Base-by-base conservation (phyloP, 306 rosid genomes). In the peach (Prunus persica) region DNA sequence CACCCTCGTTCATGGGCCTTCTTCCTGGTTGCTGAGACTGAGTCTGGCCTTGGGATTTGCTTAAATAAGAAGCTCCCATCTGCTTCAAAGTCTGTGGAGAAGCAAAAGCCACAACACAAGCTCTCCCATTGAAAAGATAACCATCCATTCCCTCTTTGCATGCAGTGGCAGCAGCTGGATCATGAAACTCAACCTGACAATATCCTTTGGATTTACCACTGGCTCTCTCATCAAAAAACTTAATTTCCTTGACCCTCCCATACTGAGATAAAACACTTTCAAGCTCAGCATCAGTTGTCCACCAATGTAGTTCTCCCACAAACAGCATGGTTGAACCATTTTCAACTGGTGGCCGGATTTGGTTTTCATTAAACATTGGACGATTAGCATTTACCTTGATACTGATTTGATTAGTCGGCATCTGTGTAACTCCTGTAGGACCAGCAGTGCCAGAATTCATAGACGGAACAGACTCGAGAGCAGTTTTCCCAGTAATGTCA, bases 131-230 rank as follows among this genome's bases (percentile, higher is more conserved):
- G 82, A 86, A 80, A 54, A 72, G 50, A 71, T 78, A 71, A 28
- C 87, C 89, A 71, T 86, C 81, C 89, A 83, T 83, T 62, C 89
- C 89, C 63, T 76, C 89, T 69, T 86, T 86, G 89, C 89, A 86
- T 11, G 87, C 73, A 6, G 81, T 47, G 1, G 89, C 87, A 19
- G 85, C 87, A 43, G 74, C 73, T 3, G 77, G 50, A 49, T 86
- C 89, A 69, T 70, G 75, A 73, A 80, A 86, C 25, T 86, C 89
- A 66, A 86, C 85, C 56, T 86, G 89, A 68, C 89, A 86, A 78
- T 86, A 86, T n/a, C 89, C 89, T 72, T 86, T 86, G 54, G 89
- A 86, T 69, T 86, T 86, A 11, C 89, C 89, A 75, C 89, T 83
- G 67, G 89, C 89, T 72, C 81, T 80, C 62, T 86, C 89, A 28